Evolutionary conservation across 345 rosid genomes (phyloP).

Genomic region (Lenwebbia sp.): DNA sequence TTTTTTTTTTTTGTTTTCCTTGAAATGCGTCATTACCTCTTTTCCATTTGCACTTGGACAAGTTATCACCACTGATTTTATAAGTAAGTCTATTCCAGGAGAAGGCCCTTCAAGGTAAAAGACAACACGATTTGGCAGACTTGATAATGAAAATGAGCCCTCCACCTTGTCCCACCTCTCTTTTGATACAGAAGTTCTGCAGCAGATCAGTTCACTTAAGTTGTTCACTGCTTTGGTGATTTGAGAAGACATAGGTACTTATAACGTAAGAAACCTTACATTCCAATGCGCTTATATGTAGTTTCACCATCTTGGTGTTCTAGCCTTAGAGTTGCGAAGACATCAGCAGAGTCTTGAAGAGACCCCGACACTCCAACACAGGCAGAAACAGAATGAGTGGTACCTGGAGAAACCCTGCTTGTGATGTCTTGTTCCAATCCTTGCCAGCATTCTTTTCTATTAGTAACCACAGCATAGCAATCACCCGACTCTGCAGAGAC

Average conservation of each 20-base stretch:
- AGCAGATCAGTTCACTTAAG: not conserved
- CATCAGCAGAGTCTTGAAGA: slow-evolving; percentile 39
- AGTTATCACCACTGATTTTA: slow-evolving; percentile 53
- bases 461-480: slow-evolving; percentile 63
- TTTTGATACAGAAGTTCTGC: slow-evolving; percentile 61
- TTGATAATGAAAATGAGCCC: slow-evolving; percentile 61
- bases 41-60: slow-evolving; percentile 23
- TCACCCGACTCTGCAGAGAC: slow-evolving; percentile 28
- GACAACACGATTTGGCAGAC: slow-evolving; percentile 52
- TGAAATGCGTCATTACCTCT: slow-evolving; percentile 22
- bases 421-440: slow-evolving; percentile 92
- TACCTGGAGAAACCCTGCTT: slow-evolving; percentile 40
- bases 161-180: slow-evolving; percentile 65
- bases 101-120: slow-evolving; percentile 92
- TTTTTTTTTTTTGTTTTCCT: not conserved
- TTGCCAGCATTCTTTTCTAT: slow-evolving; percentile 87
- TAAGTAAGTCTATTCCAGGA: slow-evolving; percentile 69
- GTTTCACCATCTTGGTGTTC: slow-evolving; percentile 37
- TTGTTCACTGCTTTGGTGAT: not conserved
- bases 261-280: slow-evolving; percentile 34
- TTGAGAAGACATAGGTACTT: not conserved
- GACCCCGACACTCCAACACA: slow-evolving; percentile 60
- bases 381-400: slow-evolving; percentile 55
- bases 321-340: slow-evolving; percentile 73
- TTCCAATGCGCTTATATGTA: slow-evolving; percentile 51